Evolutionary conservation across 768 basidiomycete genomes (phyloP), one percentile per base, ranked within the genome.

Genomic region (Mycena venus): DNA sequence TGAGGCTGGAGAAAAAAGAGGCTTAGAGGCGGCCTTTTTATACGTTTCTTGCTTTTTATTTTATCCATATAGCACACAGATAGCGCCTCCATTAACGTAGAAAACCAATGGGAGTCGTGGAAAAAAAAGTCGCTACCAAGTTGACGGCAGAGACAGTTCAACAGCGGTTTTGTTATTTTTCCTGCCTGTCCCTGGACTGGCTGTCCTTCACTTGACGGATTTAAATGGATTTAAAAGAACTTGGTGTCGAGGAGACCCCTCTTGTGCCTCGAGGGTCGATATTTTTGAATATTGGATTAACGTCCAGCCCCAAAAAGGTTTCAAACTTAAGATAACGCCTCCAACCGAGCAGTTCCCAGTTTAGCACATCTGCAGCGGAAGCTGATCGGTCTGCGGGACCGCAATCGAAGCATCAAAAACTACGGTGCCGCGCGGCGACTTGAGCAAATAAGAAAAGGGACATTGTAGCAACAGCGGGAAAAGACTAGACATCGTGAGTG

Each of bases 61-160:
- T 32, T 34, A 32, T 8, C 19, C 19, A 63, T 32, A 14, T 44
- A 27, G 32, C 17, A 31, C 47, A 31, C 47, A 55, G 23, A 55
- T 4, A 17, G 36, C 9, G 15, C 51, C 34, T 56, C 34, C 42
- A 32, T 56, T n/a, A 38, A 58, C 17, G 29, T 36, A 40, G 15
- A 29, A 40, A 34, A 27, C 72, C 72, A 73, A 73, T 73, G 29
- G 19, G 59, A 61, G 25, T 21, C 49, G 71, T 72, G 71, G 71
- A 72, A 72, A 72, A 65, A 31, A 49, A 58, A 47, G n/a, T 8
- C 2, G 15, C 27, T 23, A 9, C 47, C 21, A 14, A 56, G 12
- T n/a, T 27, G 23, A 60, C n/a, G 2, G n/a, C 55, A 44, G 47
- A 62, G 59, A 51, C 34, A 53, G 36, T 40, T 62, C 12, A 53